phyloP scores from a whole-genome alignment of 179 eudicot genomes.

The Dionaea muscipula region DNA sequence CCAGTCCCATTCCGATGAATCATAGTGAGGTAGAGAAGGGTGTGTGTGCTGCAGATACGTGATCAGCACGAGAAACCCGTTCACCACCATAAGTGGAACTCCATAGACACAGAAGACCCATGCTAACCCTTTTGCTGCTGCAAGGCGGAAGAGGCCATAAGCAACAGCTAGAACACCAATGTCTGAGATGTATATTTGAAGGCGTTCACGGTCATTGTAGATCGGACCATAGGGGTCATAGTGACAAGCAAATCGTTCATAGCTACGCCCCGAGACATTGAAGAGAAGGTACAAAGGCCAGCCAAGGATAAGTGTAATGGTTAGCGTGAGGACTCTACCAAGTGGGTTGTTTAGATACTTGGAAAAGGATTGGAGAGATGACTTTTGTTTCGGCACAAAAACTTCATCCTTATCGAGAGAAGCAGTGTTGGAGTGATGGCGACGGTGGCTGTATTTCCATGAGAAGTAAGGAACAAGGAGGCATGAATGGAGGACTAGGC shows the following conservation, averaged over 20 bases:
- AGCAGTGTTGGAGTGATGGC: no score
- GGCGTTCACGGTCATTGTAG: constrained; percentile 45
- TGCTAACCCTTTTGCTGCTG: constrained; percentile 26
- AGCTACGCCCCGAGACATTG: constrained; percentile 56
- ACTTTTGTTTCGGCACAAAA: no score
- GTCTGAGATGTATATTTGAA: constrained; percentile 40
- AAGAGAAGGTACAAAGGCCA: constrained; percentile 61
- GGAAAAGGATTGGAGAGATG: constrained; percentile 28
- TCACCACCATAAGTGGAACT: constrained; percentile 32
- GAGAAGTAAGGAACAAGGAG: no score
- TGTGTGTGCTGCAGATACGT: constrained; percentile 57
- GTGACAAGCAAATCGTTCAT: no score
- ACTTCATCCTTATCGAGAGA: no score
- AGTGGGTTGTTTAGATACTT: constrained; percentile 53
- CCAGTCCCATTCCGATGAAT: constrained; percentile 60
- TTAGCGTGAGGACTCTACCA: constrained; percentile 36
- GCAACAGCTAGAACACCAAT: constrained; percentile 17
- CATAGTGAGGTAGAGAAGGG: constrained; percentile 45
- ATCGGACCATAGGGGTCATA: no score
- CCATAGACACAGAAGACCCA: constrained; percentile 39
- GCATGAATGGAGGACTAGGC: no score
- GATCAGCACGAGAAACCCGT: constrained; percentile 40
- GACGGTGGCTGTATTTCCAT: no score
- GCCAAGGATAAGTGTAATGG: constrained; percentile 44
- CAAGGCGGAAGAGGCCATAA: constrained; percentile 18